Evolutionary conservation across 2,329 filamentous ascomycete genomes (phyloP), one percentile per base, ranked within the genome.

Genomic region (Dothideomycetes sp.): DNA sequence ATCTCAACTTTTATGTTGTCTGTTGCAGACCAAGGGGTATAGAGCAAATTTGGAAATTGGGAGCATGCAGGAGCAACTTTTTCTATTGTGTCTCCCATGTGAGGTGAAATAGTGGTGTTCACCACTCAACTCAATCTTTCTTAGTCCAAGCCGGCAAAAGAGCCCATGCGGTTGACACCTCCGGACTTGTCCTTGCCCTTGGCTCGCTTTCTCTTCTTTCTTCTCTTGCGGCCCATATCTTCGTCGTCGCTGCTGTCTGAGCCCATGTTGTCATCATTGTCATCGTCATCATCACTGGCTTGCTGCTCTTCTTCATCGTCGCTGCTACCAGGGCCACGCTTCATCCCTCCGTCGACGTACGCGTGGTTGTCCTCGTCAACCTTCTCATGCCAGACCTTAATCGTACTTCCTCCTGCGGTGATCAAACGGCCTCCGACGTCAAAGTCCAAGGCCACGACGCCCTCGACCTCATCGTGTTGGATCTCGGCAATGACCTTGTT

Each of bases 371-470:
- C 65, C 9, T 67, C 66, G 20, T 72, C 69, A 34, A 58, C 62
- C 22, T 55, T 74, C 56, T 91, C 78, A 46, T 78, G 78, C 91
- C 91, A 98, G 2, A 96, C 80, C 62, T 95, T 95, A 48, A 98
- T 75, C 0, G 79, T 78, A 51, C 74, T 75, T 1, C 91, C 91
- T 40, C 91, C 91, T 9, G 86, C 88, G 53, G 80, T 93, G 51
- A 98, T 86, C 70, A 98, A 77, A 32, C 91, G 74, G 32, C 87
- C 84, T 37, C 80, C 77, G 36, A 82, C 80, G 62, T 96, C 91
- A 49, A 96, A 94, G 1, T 73, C 82, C 1, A 98, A 62, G 0
- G 76, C 83, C 2, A 87, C 74, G 3, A 95, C 87, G 2, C 82
- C 83, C 57, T 96, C 89, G 13, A 91, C 65, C 45, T 94, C 87